These are phyloP conservation scores for Podaxis rugospora DNA, from an alignment of 768 basidiomycete species.

Conservation along the genomic window DNA sequence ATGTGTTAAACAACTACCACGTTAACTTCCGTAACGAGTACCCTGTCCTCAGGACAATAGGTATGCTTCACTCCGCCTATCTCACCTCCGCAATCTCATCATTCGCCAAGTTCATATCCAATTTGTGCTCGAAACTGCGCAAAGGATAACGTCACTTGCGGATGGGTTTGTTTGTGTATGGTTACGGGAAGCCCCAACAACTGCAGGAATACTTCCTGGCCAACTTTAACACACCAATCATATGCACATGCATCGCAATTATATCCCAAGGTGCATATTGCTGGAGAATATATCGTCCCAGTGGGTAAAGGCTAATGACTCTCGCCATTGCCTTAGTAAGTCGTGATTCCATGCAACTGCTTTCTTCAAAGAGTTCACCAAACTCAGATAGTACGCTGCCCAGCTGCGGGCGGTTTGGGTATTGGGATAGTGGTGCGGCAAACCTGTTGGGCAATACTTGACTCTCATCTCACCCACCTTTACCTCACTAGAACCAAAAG, in stretches of 20 bases:
- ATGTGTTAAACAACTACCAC: background rate
- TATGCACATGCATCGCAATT: background rate
- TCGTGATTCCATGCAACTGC: background rate
- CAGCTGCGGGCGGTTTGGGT: background rate
- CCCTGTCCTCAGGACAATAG: background rate
- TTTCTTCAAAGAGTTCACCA: background rate
- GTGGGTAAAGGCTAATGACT: background rate
- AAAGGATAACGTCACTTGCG: background rate
- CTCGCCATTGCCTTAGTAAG: background rate
- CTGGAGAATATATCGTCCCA: slow-evolving; percentile 1
- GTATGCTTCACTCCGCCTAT: background rate
- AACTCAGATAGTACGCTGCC: background rate
- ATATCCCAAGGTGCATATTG: slow-evolving; percentile 5
- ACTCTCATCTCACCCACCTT: background rate
- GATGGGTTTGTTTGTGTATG: slow-evolving; percentile 3
- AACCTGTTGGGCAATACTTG: background rate
- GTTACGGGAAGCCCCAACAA: background rate
- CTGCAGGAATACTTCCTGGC: slow-evolving; percentile 1
- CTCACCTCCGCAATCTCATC: background rate
- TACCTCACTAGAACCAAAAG: background rate
- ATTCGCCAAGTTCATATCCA: background rate
- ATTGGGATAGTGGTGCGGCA: background rate
- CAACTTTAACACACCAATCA: slow-evolving; percentile 2
- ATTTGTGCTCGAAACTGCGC: background rate
- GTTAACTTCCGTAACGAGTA: slow-evolving; percentile 1